Evolutionary conservation across 768 basidiomycete species (phyloP).

Genomic region (Tubosaeta brunneosetosa): DNA sequence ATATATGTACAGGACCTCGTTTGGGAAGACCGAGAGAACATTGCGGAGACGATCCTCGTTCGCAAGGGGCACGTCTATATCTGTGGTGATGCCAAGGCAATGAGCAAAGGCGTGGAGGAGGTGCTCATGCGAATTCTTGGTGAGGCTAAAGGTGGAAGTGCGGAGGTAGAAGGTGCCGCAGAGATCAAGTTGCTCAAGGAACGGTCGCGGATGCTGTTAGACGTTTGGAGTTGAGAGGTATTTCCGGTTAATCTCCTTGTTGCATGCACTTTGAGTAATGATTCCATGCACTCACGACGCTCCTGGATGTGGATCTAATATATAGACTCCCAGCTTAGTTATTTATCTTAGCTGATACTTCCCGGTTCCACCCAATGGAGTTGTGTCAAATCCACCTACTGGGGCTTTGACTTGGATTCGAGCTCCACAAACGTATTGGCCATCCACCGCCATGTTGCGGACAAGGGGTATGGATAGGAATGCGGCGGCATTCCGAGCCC

Average conservation of each 20-base stretch:
- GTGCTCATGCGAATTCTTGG: slow-evolving; percentile 78
- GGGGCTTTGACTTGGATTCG: neutral
- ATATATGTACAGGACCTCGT: slow-evolving; percentile 99
- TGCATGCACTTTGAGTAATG: slow-evolving; percentile 1
- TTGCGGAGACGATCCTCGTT: slow-evolving; percentile 86
- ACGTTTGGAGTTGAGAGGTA: slow-evolving; percentile 77
- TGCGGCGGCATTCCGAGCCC: slow-evolving; percentile 4
- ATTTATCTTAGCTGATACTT: neutral
- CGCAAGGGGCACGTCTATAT: slow-evolving; percentile 98
- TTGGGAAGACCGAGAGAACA: slow-evolving; percentile 77
- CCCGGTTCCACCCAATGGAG: too few relatives aligned
- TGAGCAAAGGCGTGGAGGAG: slow-evolving; percentile 95
- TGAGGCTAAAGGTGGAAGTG: slow-evolving; percentile 88
- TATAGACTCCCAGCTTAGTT: slow-evolving; percentile 13
- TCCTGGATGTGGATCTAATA: slow-evolving; percentile 12
- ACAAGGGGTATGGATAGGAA: slow-evolving; percentile 5
- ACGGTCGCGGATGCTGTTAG: slow-evolving; percentile 77
- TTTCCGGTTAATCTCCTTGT: neutral
- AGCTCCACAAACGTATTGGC: neutral
- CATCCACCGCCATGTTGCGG: slow-evolving; percentile 16
- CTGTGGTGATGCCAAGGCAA: slow-evolving; percentile 94
- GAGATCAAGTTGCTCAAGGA: slow-evolving; percentile 97
- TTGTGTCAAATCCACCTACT: neutral
- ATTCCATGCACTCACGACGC: slow-evolving; percentile 7
- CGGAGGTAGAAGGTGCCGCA: slow-evolving; percentile 82